These are phyloP conservation scores for Clavispora carvajalis DNA, from an alignment of 805 yeast species.

Conservation along the genomic window DNA sequence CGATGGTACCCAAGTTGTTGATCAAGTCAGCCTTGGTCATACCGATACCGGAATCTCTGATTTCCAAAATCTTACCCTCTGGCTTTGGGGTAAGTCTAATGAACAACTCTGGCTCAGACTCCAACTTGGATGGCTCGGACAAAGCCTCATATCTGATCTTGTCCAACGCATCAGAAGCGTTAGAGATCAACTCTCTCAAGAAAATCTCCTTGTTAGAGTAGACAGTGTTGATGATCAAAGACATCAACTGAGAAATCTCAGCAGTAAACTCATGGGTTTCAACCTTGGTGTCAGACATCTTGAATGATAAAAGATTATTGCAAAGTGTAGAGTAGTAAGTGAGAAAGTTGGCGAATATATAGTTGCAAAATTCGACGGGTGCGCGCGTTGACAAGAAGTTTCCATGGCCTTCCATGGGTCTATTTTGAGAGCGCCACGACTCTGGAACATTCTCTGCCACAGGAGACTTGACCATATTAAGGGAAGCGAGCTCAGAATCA, in stretches of 20 bases:
- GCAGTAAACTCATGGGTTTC: slow-evolving; percentile 98
- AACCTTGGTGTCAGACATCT: slow-evolving; percentile 49
- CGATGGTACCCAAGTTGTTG: slow-evolving; percentile 99
- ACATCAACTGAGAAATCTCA: slow-evolving; percentile 99
- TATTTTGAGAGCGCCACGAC: background rate
- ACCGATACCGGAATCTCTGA: slow-evolving; percentile 99
- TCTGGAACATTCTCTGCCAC: background rate
- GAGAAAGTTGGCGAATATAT: slow-evolving; percentile 3
- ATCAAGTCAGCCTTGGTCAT: slow-evolving; percentile 99
- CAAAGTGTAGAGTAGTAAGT: background rate
- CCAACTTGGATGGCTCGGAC: slow-evolving; percentile 86
- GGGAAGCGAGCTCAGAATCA: no score
- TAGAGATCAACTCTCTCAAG: slow-evolving; percentile 97
- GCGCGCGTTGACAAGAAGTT: slow-evolving; percentile 17
- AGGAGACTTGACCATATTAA: no score
- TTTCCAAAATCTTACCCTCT: slow-evolving; percentile 89
- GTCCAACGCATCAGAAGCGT: slow-evolving; percentile 98
- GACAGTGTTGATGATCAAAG: slow-evolving; percentile 99
- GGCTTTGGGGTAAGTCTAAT: slow-evolving; percentile 97
- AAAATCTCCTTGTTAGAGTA: slow-evolving; percentile 99
- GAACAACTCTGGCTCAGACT: slow-evolving; percentile 92
- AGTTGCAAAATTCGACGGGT: slow-evolving; percentile 8
- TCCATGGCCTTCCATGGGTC: slow-evolving; percentile 29
- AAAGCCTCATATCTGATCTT: slow-evolving; percentile 96
- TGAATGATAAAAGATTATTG: background rate